Base-by-base conservation (phyloP, 2,329 filamentous ascomycete species). In the Neofusicoccum umdonicola region DNA sequence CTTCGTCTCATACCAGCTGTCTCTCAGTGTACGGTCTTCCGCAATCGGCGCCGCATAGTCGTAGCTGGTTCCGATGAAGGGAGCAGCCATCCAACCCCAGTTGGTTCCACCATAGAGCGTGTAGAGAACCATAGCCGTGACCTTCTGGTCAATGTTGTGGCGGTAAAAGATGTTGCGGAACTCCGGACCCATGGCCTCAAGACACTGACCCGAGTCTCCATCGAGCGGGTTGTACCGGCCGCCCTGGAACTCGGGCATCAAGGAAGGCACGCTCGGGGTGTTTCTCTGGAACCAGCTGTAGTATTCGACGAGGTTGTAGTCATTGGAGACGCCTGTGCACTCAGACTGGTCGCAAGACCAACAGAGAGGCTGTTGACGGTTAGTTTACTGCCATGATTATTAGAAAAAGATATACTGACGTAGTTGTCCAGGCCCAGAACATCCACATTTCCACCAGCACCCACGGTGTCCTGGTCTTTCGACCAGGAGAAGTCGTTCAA, bases 51-150 rank as follows among this genome's bases (percentile, higher is more conserved):
- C 83, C 4, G 83, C 86, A 71, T 89, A 89, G 71, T 89, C 87
- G 68, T 89, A 89, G 47, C 84, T 87, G 4, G 83, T 85, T 1
- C 82, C 85, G 42, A 86, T 85, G 1, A 85, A 82, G 0, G 87
- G 85, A 5, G 82, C 81, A 13, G 85, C 83, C 41, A 87, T 76
- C 57, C 82, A 83, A 5, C 86, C 87, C 86, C 85, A 88, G 67
- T 85, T 88, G 0, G 87, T 89, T 3, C 87, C 87, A 4, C 87
- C 87, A 61, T 83, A 89, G 61, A 87, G 76, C 85, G 89, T 89
- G 71, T 89, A 89, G 1, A 89, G 73, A 31, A 82, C 87, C 63
- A 88, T 81, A 0, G 84, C 85, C 0, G 84, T 86, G 3, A 88
- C 81, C 1, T 84, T 79, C 68, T 88, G 84, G 35, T 81, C 84